Evolutionary conservation across 2,329 filamentous ascomycete genomes (phyloP), one percentile per base, ranked within the genome.

Genomic region (Fusarium pseudograminearum): DNA sequence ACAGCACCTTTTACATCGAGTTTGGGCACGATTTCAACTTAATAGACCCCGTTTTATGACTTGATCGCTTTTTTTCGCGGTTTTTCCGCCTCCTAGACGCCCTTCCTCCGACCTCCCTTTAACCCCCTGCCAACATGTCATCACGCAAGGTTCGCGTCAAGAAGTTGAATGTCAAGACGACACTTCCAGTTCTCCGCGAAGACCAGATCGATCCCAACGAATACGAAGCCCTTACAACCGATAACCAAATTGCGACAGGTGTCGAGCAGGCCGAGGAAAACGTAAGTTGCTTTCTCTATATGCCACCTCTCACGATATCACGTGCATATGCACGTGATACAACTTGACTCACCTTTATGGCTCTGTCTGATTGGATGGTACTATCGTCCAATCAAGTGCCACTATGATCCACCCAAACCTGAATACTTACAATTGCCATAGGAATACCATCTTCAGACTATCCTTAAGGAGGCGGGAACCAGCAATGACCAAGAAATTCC

Each of bases 201-300:
- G 87, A 93, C 81, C 93, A 98, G 79, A 91, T 98, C 82, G 94
- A 98, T 78, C 86, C 91, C 78, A 88, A 86, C 77, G 89, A 94
- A 81, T 97, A 98, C 81, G 93, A 97, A 82, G 89, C 92, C 76
- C 90, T 95, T 79, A 92, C 91, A 74, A 91, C 91, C 79, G 87
- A 93, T 88, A 84, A 89, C 86, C 83, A 93, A 91, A 93, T 98
- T 79, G 94, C 96, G 79, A 98, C 94, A 73, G 96, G 96, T 82
- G 96, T 99, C 76, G 96, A 99, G 82, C 94, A 97, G 80, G 93
- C 90, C 71, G 96, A 99, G 83, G 94, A 98, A 89, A 95, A 95
- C 84, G 96, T 98, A 83, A 89, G 94, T 93, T 93, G 69, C 71
- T 72, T 70, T 72, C 75, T 74, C 72, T 63, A 65, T 65, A 57